Conservation (phyloP, 2,329 filamentous ascomycete species). For the Chrysoporthe cubensis region DNA sequence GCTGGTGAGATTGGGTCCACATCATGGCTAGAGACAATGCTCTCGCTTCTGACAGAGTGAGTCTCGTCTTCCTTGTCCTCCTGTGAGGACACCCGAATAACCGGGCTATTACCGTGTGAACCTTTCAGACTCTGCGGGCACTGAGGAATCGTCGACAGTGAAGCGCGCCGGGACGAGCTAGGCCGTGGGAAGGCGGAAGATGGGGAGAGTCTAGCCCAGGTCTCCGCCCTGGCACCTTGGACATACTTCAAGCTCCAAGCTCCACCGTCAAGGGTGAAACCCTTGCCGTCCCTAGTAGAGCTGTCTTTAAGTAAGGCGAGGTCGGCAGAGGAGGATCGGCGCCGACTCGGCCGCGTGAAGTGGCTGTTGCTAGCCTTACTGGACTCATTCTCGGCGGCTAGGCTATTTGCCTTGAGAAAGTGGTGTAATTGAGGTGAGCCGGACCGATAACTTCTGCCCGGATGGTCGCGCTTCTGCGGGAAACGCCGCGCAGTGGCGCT, state of each 20-base stretch:
- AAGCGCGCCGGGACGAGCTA: not conserved
- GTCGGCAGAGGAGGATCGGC: conserved; percentile 17
- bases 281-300: not conserved
- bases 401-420: conserved; percentile 17
- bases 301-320: conserved; percentile 6
- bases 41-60: conserved; percentile 29
- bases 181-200: not conserved
- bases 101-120: not conserved
- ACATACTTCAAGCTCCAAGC: not conserved
- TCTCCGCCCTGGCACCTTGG: not conserved
- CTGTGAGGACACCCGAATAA: not conserved
- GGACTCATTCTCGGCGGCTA: conserved; percentile 29
- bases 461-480: conserved; percentile 1
- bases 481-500: not conserved
- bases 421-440: conserved; percentile 20
- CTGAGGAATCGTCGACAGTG: not conserved
- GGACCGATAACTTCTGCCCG: conserved; percentile 8
- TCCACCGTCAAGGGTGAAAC: not conserved
- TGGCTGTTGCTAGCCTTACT: conserved; percentile 24
- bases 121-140: not conserved
- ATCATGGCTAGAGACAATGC: conserved; percentile 2
- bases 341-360: not conserved
- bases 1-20: conserved; percentile 29
- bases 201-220: not conserved
- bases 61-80: conserved; percentile 1